Base-by-base conservation (phyloP, 2,329 filamentous ascomycete genomes). In the Pseudodiploospora longispora region DNA sequence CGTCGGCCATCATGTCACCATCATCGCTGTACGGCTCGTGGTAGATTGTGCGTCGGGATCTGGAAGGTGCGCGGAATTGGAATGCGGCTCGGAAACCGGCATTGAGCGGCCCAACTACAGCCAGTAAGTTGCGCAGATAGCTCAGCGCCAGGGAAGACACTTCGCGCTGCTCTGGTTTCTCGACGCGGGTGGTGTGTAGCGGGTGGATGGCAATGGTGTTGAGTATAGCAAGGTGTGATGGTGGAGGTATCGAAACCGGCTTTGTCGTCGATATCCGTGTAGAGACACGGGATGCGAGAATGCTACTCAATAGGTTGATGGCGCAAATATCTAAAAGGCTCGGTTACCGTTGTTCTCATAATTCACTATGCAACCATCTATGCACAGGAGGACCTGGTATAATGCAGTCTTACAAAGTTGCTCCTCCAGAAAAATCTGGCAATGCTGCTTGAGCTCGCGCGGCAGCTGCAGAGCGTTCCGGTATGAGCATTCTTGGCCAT, bases 131-230 rank as follows among this genome's bases (percentile, higher is more conserved):
- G 42, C 78, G 80, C 2, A 97, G 72, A 46, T 93, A 85, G 33
- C 72, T 70, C 30, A 91, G 66, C 2, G 89, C 80, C 33, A 80
- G 71, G 42, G 81, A 75, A 3, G 87, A 72, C 7, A 86, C 77
- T 40, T 81, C 72, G 42, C 74, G 64, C 43, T 79, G 76, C 19
- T 85, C 80, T 9, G 67, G 56, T 6, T 79, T 76, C 29, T 75
- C 72, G 4, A 83, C 76, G 40, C 86, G 80, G 3, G 83, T 93
- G 1, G 90, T 96, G 51, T 85, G 78, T 27, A 71, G 67, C 0
- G 91, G 91, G 56, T 95, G 88, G 10, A 93, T 76, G n/a, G 83
- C 65, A n/a, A 96, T 70, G 2, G 87, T 93, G 36, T 75, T 80
- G n/a, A 89, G 75, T 6, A 96, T 70, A 6, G 86, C 82, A 27